A percentile compares a stretch with the other conserved stretches of the same genome.
phyloP scores from a whole-genome alignment of 345 rosid species.

The Heritiera littoralis region DNA sequence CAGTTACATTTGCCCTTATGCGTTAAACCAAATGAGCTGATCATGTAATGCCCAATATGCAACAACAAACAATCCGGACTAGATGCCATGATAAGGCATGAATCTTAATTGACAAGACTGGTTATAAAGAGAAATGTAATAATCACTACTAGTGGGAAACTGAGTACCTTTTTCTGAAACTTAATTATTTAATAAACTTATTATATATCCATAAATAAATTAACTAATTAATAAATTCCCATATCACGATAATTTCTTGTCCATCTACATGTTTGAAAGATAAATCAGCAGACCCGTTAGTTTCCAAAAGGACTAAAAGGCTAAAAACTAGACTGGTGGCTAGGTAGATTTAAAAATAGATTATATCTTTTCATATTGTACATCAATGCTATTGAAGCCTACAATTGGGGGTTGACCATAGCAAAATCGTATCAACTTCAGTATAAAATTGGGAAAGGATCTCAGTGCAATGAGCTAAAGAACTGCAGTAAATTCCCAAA shows the following conservation, averaged over 20 bases:
- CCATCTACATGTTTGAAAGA: not conserved
- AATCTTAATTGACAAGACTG: not conserved
- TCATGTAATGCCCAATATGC: not conserved
- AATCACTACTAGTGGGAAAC: not conserved
- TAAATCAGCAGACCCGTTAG: not conserved
- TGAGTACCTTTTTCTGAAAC: not conserved
- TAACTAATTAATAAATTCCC: not conserved
- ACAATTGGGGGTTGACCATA: not conserved
- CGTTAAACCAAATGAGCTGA: not conserved
- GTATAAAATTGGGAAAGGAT: not conserved
- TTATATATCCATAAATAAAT: not conserved
- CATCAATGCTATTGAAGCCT: not conserved
- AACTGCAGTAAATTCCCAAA: not conserved
- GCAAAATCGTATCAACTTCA: not conserved
- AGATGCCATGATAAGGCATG: not conserved
- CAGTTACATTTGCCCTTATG: not conserved
- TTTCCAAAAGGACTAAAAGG: not conserved
- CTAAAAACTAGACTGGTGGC: not conserved
- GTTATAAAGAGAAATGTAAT: not conserved
- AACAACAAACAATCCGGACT: not conserved
- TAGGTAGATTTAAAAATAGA: not conserved
- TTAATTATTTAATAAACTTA: not conserved
- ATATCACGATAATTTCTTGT: not conserved
- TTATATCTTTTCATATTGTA: not conserved
- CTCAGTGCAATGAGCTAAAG: not conserved